These are phyloP conservation scores for Trichocladium uniseriatum DNA, from an alignment of 495 filamentous ascomycete genomes.

Conservation along the genomic window DNA sequence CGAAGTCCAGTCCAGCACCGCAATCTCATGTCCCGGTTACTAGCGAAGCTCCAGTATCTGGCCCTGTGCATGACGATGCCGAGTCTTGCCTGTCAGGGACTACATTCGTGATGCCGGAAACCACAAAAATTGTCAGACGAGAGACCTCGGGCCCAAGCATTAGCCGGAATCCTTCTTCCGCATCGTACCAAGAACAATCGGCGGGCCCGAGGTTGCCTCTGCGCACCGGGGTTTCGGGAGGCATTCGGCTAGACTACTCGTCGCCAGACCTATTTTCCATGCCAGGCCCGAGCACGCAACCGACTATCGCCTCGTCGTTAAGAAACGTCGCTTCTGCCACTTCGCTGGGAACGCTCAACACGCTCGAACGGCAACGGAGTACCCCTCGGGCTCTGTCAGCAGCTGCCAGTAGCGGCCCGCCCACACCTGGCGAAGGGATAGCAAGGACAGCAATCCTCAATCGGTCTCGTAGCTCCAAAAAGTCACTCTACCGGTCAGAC, in stretches of 20 bases:
- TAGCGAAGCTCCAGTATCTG: not conserved
- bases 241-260: not conserved
- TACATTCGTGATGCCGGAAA: constrained; percentile 19
- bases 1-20: not conserved
- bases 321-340: constrained; percentile 12
- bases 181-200: not conserved
- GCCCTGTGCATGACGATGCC: constrained; percentile 11
- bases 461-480: constrained; percentile 22
- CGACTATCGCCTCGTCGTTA: not conserved
- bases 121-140: not conserved
- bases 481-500: constrained; percentile 17
- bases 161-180: constrained; percentile 5
- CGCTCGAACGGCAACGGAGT: constrained; percentile 9
- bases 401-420: not conserved
- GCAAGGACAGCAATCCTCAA: constrained; percentile 26
- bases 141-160: not conserved
- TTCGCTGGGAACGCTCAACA: constrained; percentile 2
- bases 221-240: not conserved
- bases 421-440: constrained; percentile 11
- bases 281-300: not conserved
- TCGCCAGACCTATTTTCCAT: not conserved
- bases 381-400: constrained; percentile 3
- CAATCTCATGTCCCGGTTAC: not conserved
- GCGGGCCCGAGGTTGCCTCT: constrained; percentile 2
- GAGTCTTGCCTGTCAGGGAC: constrained; percentile 24